Base-by-base conservation (phyloP, 345 rosid species). In the Carallia brachiata region DNA sequence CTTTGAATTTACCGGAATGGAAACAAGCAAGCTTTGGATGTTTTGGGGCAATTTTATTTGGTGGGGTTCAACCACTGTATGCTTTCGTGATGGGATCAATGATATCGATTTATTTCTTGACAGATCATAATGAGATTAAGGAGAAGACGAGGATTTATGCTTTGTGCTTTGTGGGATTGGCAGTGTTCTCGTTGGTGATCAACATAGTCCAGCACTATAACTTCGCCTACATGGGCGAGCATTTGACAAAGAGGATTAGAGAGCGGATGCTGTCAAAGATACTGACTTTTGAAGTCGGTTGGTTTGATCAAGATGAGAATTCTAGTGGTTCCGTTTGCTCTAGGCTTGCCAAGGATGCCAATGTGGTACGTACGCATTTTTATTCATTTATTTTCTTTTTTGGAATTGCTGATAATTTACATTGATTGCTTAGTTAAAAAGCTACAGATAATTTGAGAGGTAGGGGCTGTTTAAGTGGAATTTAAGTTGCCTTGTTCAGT, bases 231-330 rank as follows among this genome's bases (percentile, higher is more conserved):
- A 70, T 81, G 75, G 80, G 84, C 0, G 84, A 81, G 62, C 19
- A 62, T 6, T 52, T 78, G 55, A 72, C 82, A 0, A 81, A 78
- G 74, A 75, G 78, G 82, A 63, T 81, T 17, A 74, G 82, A 36
- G 79, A 75, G 61, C 55, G 61, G 69, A 78, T 81, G 84, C 58
- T 81, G 19, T 65, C 70, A 0, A 81, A 81, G 74, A 69, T 78
- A 2, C 75, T 81, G n/a, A 78, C 82, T 55, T 81, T 78, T n/a
- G 82, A 81, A 52, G 73, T 78, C 32, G 80, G 78, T 2, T 81
- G 84, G 84, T 81, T 78, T 10, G 84, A 81, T 61, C 82, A 69
- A 36, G 80, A 78, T 17, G 61, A 81, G 70, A 78, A 78, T 57
- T 69, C 82, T 0, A 78, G 82, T 50, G 84, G 80, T 2, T 75